Evolutionary conservation across 1,284 basidiomycete species (phyloP), one percentile per base, ranked within the genome.

Genomic region (Rhodotorula glutinis): DNA sequence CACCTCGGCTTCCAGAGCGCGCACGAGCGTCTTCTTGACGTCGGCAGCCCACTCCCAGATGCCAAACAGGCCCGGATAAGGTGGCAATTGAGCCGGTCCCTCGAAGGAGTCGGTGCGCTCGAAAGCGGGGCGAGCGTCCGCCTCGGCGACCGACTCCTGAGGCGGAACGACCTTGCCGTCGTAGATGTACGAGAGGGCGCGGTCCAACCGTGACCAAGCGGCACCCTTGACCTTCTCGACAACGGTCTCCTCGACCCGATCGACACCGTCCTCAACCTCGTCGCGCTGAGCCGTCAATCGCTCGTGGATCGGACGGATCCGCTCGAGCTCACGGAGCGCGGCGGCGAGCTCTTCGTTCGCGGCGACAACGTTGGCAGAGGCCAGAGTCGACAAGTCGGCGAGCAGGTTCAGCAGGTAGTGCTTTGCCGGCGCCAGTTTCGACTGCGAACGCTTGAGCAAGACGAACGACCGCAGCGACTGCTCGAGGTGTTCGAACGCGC

Each of bases 391-490:
- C 53, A 98, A 83, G 78, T 98, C 96, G 62, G 86, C 83, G 61
- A 98, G 85, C 27, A 98, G 84, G 76, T 97, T 90, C 69, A 85
- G 85, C 66, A 98, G 85, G 80, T 96, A 98, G 25, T 92, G 96
- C 72, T 90, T 87, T n/a, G 89, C 94, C 3, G 96, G 96, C 53
- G 91, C 86, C 54, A 99, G 88, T 82, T 98, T 99, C 54, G 92
- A 96, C 80, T 92, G 93, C 47, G 90, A 86, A 38, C 96, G 88
- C 82, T 98, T 97, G 78, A 89, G 87, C 65, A 98, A 87, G 23
- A 98, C 92, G 80, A 98, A 99, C 1, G 92, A 93, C 38, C 93
- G 87, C 52, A 99, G 82, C 1, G 90, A 87, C n/a, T 89, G 87
- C 79, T 98, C 94, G 66, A 99, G 87, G 72, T 89, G 86, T 58